Percentiles rank a stretch among this genome's conserved stretches.
Evolutionary conservation across 768 basidiomycete species (phyloP).

Genomic region (Agaricus sinodeliciosus): DNA sequence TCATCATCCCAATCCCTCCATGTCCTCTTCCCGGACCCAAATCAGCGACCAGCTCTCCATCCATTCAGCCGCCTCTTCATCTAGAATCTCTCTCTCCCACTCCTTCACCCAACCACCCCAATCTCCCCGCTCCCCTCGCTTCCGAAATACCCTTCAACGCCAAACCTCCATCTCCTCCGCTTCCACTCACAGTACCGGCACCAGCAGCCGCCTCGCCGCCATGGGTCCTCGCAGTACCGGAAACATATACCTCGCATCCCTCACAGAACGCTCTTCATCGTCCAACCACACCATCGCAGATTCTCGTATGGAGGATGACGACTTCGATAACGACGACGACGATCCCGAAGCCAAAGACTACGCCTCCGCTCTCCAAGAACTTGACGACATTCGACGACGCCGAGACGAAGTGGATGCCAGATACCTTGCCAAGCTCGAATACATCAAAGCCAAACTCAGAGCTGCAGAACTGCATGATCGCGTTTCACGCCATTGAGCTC

Average conservation of each 20-base stretch:
- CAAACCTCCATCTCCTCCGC: conserved; percentile 50
- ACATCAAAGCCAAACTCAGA: conserved; percentile 67
- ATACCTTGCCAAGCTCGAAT: conserved; percentile 69
- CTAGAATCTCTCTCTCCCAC: conserved; percentile 33
- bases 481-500: conserved; percentile 29
- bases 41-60: conserved; percentile 35
- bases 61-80: conserved; percentile 33
- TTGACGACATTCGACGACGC: conserved; percentile 57
- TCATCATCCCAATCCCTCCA: conserved; percentile 7
- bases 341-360: conserved; percentile 22
- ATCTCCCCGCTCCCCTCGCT: conserved; percentile 24
- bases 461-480: conserved; percentile 62
- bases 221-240: conserved; percentile 33
- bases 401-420: conserved; percentile 59
- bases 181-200: conserved; percentile 34
- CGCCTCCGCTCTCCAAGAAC: conserved; percentile 21
- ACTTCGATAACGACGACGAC: conserved; percentile 26
- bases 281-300: conserved; percentile 13
- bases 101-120: conserved; percentile 16
- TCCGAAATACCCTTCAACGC: conserved; percentile 27
- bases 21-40: conserved; percentile 10
- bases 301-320: conserved; percentile 11
- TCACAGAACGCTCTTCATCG: conserved; percentile 15
- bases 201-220: conserved; percentile 1
- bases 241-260: conserved; percentile 32